Percentiles rank a stretch among this genome's conserved stretches.
Evolutionary conservation across 306 rosid genomes (phyloP).

Genomic region (Acmispon strigosus): DNA sequence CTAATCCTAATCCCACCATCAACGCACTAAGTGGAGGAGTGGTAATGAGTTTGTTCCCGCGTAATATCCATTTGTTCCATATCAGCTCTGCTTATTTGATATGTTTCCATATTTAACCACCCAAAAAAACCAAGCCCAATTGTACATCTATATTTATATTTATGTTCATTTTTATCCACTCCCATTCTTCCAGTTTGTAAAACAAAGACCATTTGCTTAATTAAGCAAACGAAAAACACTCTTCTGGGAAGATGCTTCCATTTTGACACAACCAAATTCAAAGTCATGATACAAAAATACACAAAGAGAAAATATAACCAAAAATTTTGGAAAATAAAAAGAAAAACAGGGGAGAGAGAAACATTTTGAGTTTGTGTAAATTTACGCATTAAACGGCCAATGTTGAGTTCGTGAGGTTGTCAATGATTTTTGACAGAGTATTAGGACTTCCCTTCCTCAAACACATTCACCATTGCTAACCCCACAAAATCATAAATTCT

Average conservation of each 20-base stretch:
- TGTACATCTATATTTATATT: not conserved
- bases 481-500: conserved; percentile 16
- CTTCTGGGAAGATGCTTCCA: not conserved
- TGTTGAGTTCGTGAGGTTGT: conserved; percentile 26
- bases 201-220: not conserved
- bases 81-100: too few relatives aligned
- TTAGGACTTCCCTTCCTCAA: not conserved
- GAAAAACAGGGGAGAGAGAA: not conserved
- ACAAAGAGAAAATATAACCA: not conserved
- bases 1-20: too few relatives aligned
- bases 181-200: not conserved
- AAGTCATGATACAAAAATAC: not conserved
- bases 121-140: not conserved
- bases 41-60: too few relatives aligned
- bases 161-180: not conserved
- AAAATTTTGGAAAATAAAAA: not conserved
- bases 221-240: not conserved
- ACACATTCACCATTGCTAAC: conserved; percentile 11
- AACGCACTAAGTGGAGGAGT: too few relatives aligned
- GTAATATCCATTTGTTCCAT: too few relatives aligned
- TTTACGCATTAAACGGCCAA: conserved; percentile 24
- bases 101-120: not conserved
- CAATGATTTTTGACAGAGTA: conserved; percentile 24
- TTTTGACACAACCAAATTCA: not conserved
- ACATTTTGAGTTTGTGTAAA: not conserved